Conservation (phyloP, 768 basidiomycete genomes). For the Psilocybe tampanensis region DNA sequence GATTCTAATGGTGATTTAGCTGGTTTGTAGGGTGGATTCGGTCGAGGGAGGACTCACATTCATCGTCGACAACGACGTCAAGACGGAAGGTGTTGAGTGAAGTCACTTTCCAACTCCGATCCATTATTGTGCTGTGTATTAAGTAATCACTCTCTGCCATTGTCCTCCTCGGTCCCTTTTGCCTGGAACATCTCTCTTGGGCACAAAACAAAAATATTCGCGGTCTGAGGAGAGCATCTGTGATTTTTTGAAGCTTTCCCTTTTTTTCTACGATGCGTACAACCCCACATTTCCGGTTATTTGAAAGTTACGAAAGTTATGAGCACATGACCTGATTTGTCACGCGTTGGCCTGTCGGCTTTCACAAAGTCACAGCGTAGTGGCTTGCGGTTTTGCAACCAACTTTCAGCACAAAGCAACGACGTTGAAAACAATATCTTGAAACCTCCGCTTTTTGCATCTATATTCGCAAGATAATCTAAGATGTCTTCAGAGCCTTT, state of each 20-base stretch:
- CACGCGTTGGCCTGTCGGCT: neutral
- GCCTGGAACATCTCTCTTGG: neutral
- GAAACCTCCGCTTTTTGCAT: neutral
- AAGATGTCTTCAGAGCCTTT: neutral
- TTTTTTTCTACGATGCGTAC: too few relatives aligned
- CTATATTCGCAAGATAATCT: neutral
- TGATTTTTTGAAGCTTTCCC: too few relatives aligned
- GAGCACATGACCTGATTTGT: too few relatives aligned
- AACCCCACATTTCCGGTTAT: too few relatives aligned
- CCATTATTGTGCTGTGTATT: neutral
- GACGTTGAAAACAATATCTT: neutral
- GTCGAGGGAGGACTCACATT: conserved; percentile 37
- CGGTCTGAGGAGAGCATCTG: too few relatives aligned
- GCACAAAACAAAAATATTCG: too few relatives aligned
- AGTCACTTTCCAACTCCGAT: conserved; percentile 17
- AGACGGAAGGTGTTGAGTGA: conserved; percentile 12
- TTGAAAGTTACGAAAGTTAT: too few relatives aligned
- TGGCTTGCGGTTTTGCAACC: neutral
- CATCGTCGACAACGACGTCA: conserved; percentile 36
- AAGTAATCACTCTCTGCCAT: neutral
- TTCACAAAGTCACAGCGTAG: too few relatives aligned
- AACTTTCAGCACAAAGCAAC: neutral
- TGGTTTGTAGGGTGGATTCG: conserved; percentile 28
- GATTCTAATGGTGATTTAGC: conserved; percentile 58
- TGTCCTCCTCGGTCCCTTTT: neutral